Base-by-base conservation (phyloP, 2,329 filamentous ascomycete genomes). In the Colletotrichum chrysophilum region DNA sequence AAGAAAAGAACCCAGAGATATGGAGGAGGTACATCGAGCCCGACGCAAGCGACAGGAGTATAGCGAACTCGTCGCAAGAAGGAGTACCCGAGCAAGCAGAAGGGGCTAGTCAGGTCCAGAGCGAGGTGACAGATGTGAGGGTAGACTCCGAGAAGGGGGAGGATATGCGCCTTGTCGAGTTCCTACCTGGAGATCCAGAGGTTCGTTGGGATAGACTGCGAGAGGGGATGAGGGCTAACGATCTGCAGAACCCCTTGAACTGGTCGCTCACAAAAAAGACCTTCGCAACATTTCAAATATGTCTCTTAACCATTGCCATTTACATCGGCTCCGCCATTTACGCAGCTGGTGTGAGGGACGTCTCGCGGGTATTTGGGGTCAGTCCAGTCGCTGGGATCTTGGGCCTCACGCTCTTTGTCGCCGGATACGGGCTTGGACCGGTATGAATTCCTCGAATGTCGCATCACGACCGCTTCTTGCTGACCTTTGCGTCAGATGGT, bases 261-360 rank as follows among this genome's bases (percentile, higher is more conserved):
- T 75, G 68, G 72, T 24, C 68, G 4, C 32, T 67, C 3, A 4
- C 1, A 5, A 75, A 71, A n/a, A 75, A 75, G 32, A 38, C 66
- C 8, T 67, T 75, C 4, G 68, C 71, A 7, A 75, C 72, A 2
- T 61, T 61, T 16, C 61, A 75, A 24, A 67, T 75, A 7, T 75
- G 72, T 5, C 21, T 75, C 5, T 38, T 75, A 4, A 75, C 72
- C 0, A 34, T 21, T 2, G 32, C 21, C 30, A 43, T 77, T 7
- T 77, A 77, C 55, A 30, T 75, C 28, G 69, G 73, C 38, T 72
- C 75, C 9, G 68, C 73, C n/a, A 76, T 76, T 4, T 77, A 76
- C 32, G 69, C 36, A 13, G 64, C 75, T 14, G 74, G 75, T 9
- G 12, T 73, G 3, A 5, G 13, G 43, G 72, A 76, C 16, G 55